Conservation (phyloP, 2,329 filamentous ascomycete genomes). For the Fusarium sp. region DNA sequence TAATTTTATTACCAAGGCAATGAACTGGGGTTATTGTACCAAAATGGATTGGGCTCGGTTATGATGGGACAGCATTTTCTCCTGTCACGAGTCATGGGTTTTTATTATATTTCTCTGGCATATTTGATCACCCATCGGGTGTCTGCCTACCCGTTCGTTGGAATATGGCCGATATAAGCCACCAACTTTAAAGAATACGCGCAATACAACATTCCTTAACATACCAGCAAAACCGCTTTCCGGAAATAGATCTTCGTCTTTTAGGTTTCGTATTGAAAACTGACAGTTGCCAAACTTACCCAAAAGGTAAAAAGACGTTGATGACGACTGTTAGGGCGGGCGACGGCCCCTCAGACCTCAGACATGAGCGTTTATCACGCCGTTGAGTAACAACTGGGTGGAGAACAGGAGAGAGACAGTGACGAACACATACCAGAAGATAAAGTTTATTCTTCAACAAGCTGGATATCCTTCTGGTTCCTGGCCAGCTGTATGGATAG, state of each 20-base stretch:
- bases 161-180: slow-evolving; percentile 26
- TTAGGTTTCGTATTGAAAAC: not conserved
- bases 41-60: slow-evolving; percentile 15
- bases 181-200: slow-evolving; percentile 28
- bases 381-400: not conserved
- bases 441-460: not conserved
- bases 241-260: slow-evolving; percentile 20
- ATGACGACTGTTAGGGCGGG: slow-evolving; percentile 6
- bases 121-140: slow-evolving; percentile 5
- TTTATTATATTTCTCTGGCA: slow-evolving; percentile 13
- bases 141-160: slow-evolving; percentile 18
- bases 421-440: not conserved
- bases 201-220: slow-evolving; percentile 36
- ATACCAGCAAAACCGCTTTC: slow-evolving; percentile 5
- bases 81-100: slow-evolving; percentile 10
- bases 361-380: not conserved
- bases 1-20: slow-evolving; percentile 13
- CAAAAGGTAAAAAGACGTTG: slow-evolving; percentile 7
- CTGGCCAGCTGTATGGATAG: not conserved
- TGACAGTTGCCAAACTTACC: not conserved
- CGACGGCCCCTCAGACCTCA: not conserved
- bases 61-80: slow-evolving; percentile 7
- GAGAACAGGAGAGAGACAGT: not conserved
- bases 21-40: slow-evolving; percentile 14
- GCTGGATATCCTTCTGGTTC: not conserved